Conservation (phyloP, 1,139 yeast species). For the Nakaseomyces nivariensis region DNA sequence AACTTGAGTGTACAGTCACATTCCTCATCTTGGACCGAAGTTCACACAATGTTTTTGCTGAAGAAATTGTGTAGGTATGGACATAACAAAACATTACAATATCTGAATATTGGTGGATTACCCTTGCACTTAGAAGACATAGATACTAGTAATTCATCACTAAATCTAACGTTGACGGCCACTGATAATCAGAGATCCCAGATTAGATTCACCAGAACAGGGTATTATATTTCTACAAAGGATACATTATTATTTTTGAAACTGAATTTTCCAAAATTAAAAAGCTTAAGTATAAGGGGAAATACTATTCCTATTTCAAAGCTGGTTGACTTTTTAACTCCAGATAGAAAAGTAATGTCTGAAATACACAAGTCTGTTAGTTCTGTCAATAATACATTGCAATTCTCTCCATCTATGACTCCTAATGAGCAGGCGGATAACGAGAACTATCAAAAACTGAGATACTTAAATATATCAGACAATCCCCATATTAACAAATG, state of each 20-base stretch:
- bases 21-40: conserved; percentile 53
- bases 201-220: conserved; percentile 11
- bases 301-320: conserved; percentile 43
- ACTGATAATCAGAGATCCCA: neutral
- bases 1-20: conserved; percentile 64
- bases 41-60: conserved; percentile 48
- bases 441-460: conserved; percentile 26
- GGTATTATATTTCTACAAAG: conserved; percentile 26
- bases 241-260: conserved; percentile 48
- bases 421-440: neutral
- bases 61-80: conserved; percentile 36
- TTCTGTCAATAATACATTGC: neutral
- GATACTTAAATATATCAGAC: conserved; percentile 44
- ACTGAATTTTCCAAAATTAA: conserved; percentile 43
- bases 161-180: neutral
- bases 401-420: neutral
- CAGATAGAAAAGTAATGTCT: conserved; percentile 12
- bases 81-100: conserved; percentile 33
- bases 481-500: conserved; percentile 41
- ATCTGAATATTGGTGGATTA: conserved; percentile 64
- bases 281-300: conserved; percentile 55
- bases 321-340: conserved; percentile 40
- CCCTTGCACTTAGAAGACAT: conserved; percentile 33
- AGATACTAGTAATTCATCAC: conserved; percentile 28
- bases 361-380: conserved; percentile 12